Evolutionary conservation across 2,329 filamentous ascomycete species (phyloP), one percentile per base, ranked within the genome.

Genomic region (Ophiostoma ips): DNA sequence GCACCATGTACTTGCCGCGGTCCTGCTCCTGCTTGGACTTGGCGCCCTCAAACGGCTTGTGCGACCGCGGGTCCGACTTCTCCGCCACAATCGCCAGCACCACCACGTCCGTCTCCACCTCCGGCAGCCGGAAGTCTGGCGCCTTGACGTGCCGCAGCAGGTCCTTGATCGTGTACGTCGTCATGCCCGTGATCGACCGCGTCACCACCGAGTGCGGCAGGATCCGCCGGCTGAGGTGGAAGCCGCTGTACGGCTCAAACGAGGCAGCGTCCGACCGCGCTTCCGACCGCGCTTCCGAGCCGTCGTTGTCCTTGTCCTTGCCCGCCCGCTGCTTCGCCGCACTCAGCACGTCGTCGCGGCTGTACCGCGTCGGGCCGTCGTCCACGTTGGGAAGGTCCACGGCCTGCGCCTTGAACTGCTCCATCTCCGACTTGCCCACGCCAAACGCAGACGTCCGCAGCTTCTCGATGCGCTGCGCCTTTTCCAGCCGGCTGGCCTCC

Each of bases 1-100:
- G 70, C 2, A 90, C 83, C 85, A 98, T 95, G 68, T 94, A 98
- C 63, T 94, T 95, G 46, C 83, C 83, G 18, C 75, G 72, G 49
- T 81, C 75, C 10, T 76, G 24, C 38, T 48, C 38, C 10, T 36
- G 18, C 21, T 21, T 18, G 30, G 44, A 10, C 30, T 64, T 67
- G 6, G 70, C 67, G 3, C 63, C 61, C 11, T 31, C 43, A 45
- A 45, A 45, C 4, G 69, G 65, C 55, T 75, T 73, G 61, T 82
- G 78, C 1, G 69, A 61, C 37, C 79, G 81, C 0, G 92, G 88
- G 1, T 84, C 79, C 0, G 92, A 95, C 63, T 96, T 96, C 40
- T 81, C 84, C 7, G 87, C 87, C 19, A 98, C 76, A 52, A 95
- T 82, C 9, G 80, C 92, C 59, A 96, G 82, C 2, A 96, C 77